Evolutionary conservation across 108 stramenopile species (phyloP).

Genomic region (Chaetoceros tenuissimus): DNA sequence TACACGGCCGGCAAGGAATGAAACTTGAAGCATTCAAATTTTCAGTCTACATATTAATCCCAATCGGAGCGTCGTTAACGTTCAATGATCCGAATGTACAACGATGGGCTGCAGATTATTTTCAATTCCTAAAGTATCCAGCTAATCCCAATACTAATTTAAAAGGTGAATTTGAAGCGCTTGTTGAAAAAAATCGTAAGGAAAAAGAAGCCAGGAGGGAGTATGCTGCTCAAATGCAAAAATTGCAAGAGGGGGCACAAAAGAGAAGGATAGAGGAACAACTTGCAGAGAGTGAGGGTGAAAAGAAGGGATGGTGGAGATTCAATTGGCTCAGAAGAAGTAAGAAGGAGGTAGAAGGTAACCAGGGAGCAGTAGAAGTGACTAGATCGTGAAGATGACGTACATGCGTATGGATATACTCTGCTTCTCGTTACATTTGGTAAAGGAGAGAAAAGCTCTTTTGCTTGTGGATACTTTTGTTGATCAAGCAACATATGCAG

Average conservation of each 20-base stretch:
- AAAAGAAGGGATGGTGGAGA: too few relatives aligned
- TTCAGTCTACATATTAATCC: constrained; percentile 55
- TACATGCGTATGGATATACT: too few relatives aligned
- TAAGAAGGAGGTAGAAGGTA: too few relatives aligned
- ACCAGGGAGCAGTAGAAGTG: too few relatives aligned
- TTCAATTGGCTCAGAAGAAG: too few relatives aligned
- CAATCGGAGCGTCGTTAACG: constrained; percentile 62
- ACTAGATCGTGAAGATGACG: too few relatives aligned
- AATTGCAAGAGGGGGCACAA: constrained; percentile 22
- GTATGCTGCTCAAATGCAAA: constrained; percentile 35
- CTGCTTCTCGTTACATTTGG: too few relatives aligned
- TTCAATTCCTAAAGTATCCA: constrained; percentile 82
- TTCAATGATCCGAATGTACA: constrained; percentile 62
- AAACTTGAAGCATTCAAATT: constrained; percentile 79
- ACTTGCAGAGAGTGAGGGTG: too few relatives aligned
- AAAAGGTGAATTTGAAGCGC: constrained; percentile 57
- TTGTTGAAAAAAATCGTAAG: constrained; percentile 38
- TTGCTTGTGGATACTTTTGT: too few relatives aligned
- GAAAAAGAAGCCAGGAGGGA: constrained; percentile 41
- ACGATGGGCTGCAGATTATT: constrained; percentile 70
- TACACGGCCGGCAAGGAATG: constrained; percentile 55
- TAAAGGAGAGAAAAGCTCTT: too few relatives aligned
- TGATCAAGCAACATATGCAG: too few relatives aligned
- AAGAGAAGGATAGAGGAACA: background rate
- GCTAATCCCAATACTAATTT: constrained; percentile 74